These are phyloP conservation scores for Penicillium goetzii DNA, from an alignment of 495 filamentous ascomycete genomes.

Conservation along the genomic window DNA sequence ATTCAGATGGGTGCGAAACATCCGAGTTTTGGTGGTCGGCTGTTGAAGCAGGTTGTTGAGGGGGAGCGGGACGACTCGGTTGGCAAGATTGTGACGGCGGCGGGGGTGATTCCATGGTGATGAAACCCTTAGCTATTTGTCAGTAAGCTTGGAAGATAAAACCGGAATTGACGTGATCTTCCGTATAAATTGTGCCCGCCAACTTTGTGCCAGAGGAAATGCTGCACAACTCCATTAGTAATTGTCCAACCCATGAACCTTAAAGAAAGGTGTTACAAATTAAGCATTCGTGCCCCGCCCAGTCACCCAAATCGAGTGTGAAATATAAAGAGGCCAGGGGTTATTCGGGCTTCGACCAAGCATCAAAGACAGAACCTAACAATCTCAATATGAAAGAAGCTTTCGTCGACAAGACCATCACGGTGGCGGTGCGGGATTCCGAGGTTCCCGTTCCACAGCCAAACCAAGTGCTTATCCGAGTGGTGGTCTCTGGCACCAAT, in stretches of 20 bases:
- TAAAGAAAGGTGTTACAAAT: neutral
- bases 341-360: neutral
- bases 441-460: slow-evolving; percentile 63
- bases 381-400: slow-evolving; percentile 65
- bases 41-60: slow-evolving; percentile 39
- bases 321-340: neutral
- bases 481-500: slow-evolving; percentile 70
- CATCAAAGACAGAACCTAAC: neutral
- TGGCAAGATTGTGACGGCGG: slow-evolving; percentile 36
- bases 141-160: neutral
- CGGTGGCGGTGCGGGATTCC: slow-evolving; percentile 65
- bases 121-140: neutral
- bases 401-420: slow-evolving; percentile 52
- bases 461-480: slow-evolving; percentile 71
- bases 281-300: neutral
- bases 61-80: slow-evolving; percentile 42
- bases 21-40: slow-evolving; percentile 39
- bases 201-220: neutral
- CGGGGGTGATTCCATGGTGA: slow-evolving; percentile 16
- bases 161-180: neutral
- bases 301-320: neutral
- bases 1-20: slow-evolving; percentile 39
- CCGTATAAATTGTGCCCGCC: neutral
- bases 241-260: neutral
- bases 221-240: slow-evolving; percentile 4